These are phyloP conservation scores for Tephrocybe sp. DNA, from an alignment of 768 basidiomycete genomes.

Conservation along the genomic window DNA sequence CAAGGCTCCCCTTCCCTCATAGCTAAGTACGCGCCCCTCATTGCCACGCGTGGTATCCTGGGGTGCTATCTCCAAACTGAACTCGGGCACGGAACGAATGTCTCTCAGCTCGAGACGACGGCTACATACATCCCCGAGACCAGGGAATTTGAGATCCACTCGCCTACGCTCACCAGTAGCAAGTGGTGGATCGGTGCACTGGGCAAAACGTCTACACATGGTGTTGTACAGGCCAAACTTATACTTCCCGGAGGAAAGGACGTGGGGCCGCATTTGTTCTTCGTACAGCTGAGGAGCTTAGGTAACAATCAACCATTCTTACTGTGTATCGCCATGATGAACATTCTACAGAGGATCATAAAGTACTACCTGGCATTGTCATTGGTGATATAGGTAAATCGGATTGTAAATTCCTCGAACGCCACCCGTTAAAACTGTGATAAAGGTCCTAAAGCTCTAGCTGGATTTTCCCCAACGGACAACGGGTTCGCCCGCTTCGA, in stretches of 20 bases:
- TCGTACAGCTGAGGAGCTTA: constrained; percentile 63
- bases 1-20: constrained; percentile 58
- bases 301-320: constrained; percentile 33
- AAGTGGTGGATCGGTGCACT: constrained; percentile 85
- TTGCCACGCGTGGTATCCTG: constrained; percentile 54
- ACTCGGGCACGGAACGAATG: constrained; percentile 75
- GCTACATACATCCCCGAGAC: constrained; percentile 69
- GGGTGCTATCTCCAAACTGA: constrained; percentile 79
- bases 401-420: not conserved
- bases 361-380: constrained; percentile 53
- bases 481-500: constrained; percentile 70
- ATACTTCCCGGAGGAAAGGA: constrained; percentile 59
- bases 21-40: constrained; percentile 47
- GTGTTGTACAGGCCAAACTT: constrained; percentile 73
- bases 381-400: constrained; percentile 66
- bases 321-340: not conserved
- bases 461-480: constrained; percentile 49
- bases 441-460: constrained; percentile 57
- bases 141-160: constrained; percentile 71
- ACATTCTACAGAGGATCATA: constrained; percentile 50
- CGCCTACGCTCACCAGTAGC: constrained; percentile 68
- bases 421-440: not conserved
- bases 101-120: constrained; percentile 67
- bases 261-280: constrained; percentile 72
- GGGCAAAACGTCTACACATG: constrained; percentile 72